Conservation (phyloP, 2,329 filamentous ascomycete genomes). For the Aspergillus cejpii region DNA sequence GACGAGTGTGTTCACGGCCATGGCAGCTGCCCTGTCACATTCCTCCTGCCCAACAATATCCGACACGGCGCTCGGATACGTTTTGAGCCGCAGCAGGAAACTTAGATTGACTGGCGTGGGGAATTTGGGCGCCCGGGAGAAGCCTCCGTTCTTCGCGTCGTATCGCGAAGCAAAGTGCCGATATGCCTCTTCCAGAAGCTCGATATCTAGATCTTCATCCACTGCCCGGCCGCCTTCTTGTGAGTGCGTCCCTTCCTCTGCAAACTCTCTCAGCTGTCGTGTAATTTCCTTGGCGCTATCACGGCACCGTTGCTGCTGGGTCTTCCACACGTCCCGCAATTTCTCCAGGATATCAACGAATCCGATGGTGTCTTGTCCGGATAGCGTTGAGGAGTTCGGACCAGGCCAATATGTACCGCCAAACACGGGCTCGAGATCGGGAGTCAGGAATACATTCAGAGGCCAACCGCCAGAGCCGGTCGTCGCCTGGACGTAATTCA, state of each 20-base stretch:
- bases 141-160: conserved; percentile 72
- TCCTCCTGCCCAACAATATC: conserved; percentile 85
- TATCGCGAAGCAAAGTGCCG: conserved; percentile 73
- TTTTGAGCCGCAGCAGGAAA: conserved; percentile 69
- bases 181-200: conserved; percentile 85
- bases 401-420: conserved; percentile 95
- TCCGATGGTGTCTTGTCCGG: conserved; percentile 57
- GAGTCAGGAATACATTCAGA: conserved; percentile 91
- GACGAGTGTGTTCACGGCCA: conserved; percentile 73
- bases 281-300: conserved; percentile 79
- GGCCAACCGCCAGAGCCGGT: conserved; percentile 90
- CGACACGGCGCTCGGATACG: conserved; percentile 63
- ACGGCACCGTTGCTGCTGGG: conserved; percentile 74
- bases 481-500: conserved; percentile 95
- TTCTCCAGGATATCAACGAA: conserved; percentile 80
- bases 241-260: conserved; percentile 68
- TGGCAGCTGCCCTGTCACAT: conserved; percentile 64
- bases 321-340: conserved; percentile 66
- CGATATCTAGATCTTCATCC: conserved; percentile 72
- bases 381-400: conserved; percentile 53
- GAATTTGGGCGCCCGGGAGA: conserved; percentile 77
- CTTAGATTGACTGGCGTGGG: conserved; percentile 77
- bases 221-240: conserved; percentile 40
- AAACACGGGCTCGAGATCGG: conserved; percentile 87
- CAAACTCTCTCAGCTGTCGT: conserved; percentile 74